Evolutionary conservation across 116 monocot genomes (phyloP), one percentile per base, ranked within the genome.

Genomic region (Posidonia oceanica): DNA sequence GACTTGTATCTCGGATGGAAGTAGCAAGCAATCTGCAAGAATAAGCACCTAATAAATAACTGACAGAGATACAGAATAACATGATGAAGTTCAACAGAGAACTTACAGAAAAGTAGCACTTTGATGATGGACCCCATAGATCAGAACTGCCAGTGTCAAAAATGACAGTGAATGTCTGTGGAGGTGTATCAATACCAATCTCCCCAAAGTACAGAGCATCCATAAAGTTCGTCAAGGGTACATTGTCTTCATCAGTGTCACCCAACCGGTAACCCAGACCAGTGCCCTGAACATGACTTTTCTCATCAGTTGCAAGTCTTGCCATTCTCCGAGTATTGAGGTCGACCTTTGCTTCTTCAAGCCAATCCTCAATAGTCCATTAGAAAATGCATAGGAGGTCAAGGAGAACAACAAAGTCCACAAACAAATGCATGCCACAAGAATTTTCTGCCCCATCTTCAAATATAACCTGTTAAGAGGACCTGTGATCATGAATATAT

Each of bases 71-170:
- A 16, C 12, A 64, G 16, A 64, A 15, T 15, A 36, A 40, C 5
- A 69, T 17, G 56, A 15, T 69, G 13, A 23, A 10, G 5, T 16
- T 39, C 14, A 41, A 41, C 22, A 23, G 23, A 54, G 29, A 69
- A 83, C 94, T 80, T 71, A 90, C 88, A 57, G 86, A 91, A 52
- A 94, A 88, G 51, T 88, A 94, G 77, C 94, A 94, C 68, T 91
- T 94, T 21, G 84, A 82, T 38, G 91, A 94, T 60, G 91, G 91
- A 23, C 88, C 86, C 91, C 94, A 91, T 54, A 91, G 72, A 64
- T 94, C 90, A 4, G 88, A 94, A 69, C 94, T 94, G 37, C 94
- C 91, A 23, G 94, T 90, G 73, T 94, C 94, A 66, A 94, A 91
- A 59, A 94, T 83, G 14, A 94, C 88, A 58, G 84, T 84, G 69